Evolutionary conservation across 2,329 filamentous ascomycete species (phyloP).

Genomic region (Arthrobotrys pseudoclavata): DNA sequence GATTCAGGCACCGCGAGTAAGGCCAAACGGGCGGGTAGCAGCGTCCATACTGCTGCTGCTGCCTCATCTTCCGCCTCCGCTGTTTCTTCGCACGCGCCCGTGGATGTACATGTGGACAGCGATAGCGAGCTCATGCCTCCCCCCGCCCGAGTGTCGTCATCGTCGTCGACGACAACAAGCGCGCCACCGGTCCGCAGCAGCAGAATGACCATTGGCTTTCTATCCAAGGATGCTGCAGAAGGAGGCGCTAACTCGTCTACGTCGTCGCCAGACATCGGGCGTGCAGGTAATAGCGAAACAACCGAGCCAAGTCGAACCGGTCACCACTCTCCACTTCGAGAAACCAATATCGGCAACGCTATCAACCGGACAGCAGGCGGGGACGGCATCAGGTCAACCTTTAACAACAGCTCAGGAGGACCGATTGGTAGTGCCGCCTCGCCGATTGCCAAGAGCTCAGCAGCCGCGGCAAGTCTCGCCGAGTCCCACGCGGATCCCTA

Average conservation of each 20-base stretch:
- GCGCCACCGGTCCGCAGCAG: conserved; percentile 60
- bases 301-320: conserved; percentile 14
- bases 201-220: conserved; percentile 60
- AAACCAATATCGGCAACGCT: conserved; percentile 57
- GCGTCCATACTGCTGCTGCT: conserved; percentile 20
- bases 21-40: conserved; percentile 47
- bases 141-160: conserved; percentile 51
- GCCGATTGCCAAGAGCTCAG: conserved; percentile 53
- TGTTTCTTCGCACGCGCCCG: conserved; percentile 47
- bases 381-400: conserved; percentile 21
- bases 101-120: conserved; percentile 60
- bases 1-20: conserved; percentile 47
- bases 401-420: conserved; percentile 32
- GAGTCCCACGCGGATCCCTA: conserved; percentile 60
- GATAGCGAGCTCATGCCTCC: conserved; percentile 59
- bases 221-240: conserved; percentile 59
- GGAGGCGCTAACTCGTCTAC: conserved; percentile 60
- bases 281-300: conserved; percentile 44
- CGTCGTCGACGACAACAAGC: conserved; percentile 51
- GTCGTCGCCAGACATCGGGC: conserved; percentile 57
- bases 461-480: conserved; percentile 51
- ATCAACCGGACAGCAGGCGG: conserved; percentile 46
- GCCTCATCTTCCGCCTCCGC: conserved; percentile 19
- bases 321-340: conserved; percentile 55
- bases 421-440: conserved; percentile 47